phyloP scores from a whole-genome alignment of 805 yeast species.

The Priceomyces castillae region DNA sequence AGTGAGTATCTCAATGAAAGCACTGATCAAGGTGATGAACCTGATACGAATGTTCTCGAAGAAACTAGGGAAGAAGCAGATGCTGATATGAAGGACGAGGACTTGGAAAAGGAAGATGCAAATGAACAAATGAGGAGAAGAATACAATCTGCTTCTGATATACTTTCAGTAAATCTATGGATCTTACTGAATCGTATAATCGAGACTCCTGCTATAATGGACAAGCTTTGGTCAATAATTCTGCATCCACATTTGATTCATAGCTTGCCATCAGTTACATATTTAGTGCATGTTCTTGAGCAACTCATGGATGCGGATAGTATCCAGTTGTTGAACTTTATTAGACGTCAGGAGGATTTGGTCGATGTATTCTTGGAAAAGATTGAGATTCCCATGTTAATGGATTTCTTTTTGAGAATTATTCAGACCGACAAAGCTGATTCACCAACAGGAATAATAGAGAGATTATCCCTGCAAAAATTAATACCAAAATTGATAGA shows the following conservation, averaged over 20 bases:
- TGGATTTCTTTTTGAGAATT: slow-evolving; percentile 87
- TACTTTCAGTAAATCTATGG: slow-evolving; percentile 42
- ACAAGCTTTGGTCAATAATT: slow-evolving; percentile 41
- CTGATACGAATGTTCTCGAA: slow-evolving; percentile 9
- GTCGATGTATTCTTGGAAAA: slow-evolving; percentile 82
- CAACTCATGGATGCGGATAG: slow-evolving; percentile 67
- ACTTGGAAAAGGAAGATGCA: slow-evolving; percentile 22
- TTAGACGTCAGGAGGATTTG: slow-evolving; percentile 62
- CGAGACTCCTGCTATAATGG: slow-evolving; percentile 39
- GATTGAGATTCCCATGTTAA: slow-evolving; percentile 88
- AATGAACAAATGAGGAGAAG: slow-evolving; percentile 36
- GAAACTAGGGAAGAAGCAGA: slow-evolving; percentile 11
- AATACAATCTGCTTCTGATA: slow-evolving; percentile 39
- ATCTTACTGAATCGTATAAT: slow-evolving; percentile 41
- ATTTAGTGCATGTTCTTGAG: slow-evolving; percentile 66
- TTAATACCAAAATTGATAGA: slow-evolving; percentile 71
- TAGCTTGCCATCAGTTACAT: slow-evolving; percentile 38
- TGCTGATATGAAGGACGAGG: slow-evolving; percentile 11
- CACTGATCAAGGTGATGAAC: slow-evolving; percentile 1
- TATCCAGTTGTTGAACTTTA: slow-evolving; percentile 65
- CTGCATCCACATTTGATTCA: slow-evolving; percentile 30
- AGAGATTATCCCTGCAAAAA: slow-evolving; percentile 66
- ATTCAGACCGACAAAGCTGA: slow-evolving; percentile 93
- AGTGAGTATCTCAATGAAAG: not conserved
- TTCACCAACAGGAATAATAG: slow-evolving; percentile 82